phyloP scores from a whole-genome alignment of 176 grass and related monocot genomes.

The sorghum (Sorghum bicolor) region Sorghum_bicolor_NCBIv3 NC_012873.2:56200001-56200500 shows the following conservation, averaged over 20 bases:
- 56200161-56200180: slow-evolving; percentile 97
- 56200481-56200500: slow-evolving; percentile 74
- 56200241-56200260: slow-evolving; percentile 64
- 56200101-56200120: slow-evolving; percentile 83
- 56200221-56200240: slow-evolving; percentile 39
- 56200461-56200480: slow-evolving; percentile 81
- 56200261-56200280: slow-evolving; percentile 73
- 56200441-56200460: slow-evolving; percentile 87
- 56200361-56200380: slow-evolving; percentile 95
- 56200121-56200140: slow-evolving; percentile 74
- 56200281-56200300: slow-evolving; percentile 84
- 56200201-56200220: slow-evolving; percentile 40
- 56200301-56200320: slow-evolving; percentile 82
- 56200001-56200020: slow-evolving; percentile 30
- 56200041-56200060: slow-evolving; percentile 83
- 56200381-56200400: slow-evolving; percentile 87
- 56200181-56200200: slow-evolving; percentile 66
- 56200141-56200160: slow-evolving; percentile 61
- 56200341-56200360: slow-evolving; percentile 87
- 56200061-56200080: slow-evolving; percentile 77
- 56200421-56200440: slow-evolving; percentile 92
- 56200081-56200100: slow-evolving; percentile 55
- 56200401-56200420: slow-evolving; percentile 92
- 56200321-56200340: slow-evolving; percentile 72
- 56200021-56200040: slow-evolving; percentile 64